Conservation (phyloP, 1,284 basidiomycete genomes). For the Moesziomyces antarcticus region DNA sequence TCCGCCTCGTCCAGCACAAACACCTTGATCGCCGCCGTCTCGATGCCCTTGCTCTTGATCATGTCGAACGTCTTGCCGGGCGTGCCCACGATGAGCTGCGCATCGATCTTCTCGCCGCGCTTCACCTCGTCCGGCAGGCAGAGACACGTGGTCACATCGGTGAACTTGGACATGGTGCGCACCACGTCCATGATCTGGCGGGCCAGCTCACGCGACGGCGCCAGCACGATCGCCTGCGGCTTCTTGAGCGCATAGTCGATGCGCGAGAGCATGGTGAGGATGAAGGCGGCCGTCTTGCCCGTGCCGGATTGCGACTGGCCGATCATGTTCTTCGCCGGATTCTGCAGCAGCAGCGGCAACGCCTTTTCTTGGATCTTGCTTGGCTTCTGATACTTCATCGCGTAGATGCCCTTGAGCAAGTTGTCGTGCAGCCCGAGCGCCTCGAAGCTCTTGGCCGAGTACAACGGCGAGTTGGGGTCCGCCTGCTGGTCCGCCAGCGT, state of each 20-base stretch:
- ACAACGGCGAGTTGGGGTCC: conserved; percentile 94
- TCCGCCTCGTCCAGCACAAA: conserved; percentile 99
- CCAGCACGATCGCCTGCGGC: conserved; percentile 74
- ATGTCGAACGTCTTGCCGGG: conserved; percentile 94
- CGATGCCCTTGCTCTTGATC: conserved; percentile 70
- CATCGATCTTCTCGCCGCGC: conserved; percentile 79
- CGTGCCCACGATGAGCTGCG: conserved; percentile 94
- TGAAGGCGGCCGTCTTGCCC: conserved; percentile 98
- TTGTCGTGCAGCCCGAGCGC: conserved; percentile 75
- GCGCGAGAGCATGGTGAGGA: conserved; percentile 94
- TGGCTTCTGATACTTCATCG: conserved; percentile 95
- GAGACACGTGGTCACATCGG: conserved; percentile 88
- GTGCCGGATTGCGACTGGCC: conserved; percentile 99
- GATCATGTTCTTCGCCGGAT: conserved; percentile 97
- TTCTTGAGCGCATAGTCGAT: conserved; percentile 85
- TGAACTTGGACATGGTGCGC: conserved; percentile 93
- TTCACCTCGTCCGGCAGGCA: conserved; percentile 85
- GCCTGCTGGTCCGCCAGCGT: conserved; percentile 96
- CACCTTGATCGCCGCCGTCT: conserved; percentile 84
- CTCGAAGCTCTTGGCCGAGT: conserved; percentile 93
- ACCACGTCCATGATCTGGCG: conserved; percentile 97
- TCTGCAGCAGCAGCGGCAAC: conserved; percentile 86
- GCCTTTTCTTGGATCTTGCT: conserved; percentile 99
- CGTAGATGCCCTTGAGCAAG: conserved; percentile 94
- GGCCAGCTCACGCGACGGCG: conserved; percentile 92